Evolutionary conservation across 805 yeast genomes (phyloP), one percentile per base, ranked within the genome.

Genomic region (Zygosaccharomyces pseudorouxii): DNA sequence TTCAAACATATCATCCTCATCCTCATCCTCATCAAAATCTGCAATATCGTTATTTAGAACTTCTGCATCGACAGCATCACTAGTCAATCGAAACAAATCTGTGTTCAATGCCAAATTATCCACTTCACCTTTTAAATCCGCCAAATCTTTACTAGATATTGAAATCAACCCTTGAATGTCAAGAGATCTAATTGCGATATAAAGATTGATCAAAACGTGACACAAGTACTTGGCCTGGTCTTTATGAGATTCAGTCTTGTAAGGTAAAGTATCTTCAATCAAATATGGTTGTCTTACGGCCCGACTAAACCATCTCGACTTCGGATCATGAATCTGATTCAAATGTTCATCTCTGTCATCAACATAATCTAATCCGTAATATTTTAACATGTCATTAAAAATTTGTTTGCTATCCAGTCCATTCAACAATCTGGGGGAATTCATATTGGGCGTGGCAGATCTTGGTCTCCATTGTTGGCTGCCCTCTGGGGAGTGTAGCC

Each of bases 181-280:
- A 52, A 84, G 70, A 3, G 93, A 78, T 49, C 79, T 75, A 41
- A 87, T 76, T 8, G 97, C 89, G 48, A 87, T 79, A 63, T 86
- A 86, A 16, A 93, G 65, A 64, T 87, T 89, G 2, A 84, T 77
- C 28, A 90, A 75, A n/a, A 92, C 85, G 59, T 85, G 93, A 38
- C 86, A 76, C 35, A 92, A 70, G 57, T 89, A 89, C 46, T 74
- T 76, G 14, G 87, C 84, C 49, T 82, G 85, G 49, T 86, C 95
- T 29, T 69, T 69, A 12, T 80, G 81, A 1, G 79, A 57, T 63
- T 89, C 97, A 0, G 84, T 77, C 38, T 73, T 69, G 64, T 90
- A 93, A 0, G 98, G 98, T 23, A 92, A 71, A 43, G 77, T 59
- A 14, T 62, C 67, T 22, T 61, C 63, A 37, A 70, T 49, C 23